phyloP scores from a whole-genome alignment of 164 flowering plant genomes.

The Akebia trifoliata region DNA sequence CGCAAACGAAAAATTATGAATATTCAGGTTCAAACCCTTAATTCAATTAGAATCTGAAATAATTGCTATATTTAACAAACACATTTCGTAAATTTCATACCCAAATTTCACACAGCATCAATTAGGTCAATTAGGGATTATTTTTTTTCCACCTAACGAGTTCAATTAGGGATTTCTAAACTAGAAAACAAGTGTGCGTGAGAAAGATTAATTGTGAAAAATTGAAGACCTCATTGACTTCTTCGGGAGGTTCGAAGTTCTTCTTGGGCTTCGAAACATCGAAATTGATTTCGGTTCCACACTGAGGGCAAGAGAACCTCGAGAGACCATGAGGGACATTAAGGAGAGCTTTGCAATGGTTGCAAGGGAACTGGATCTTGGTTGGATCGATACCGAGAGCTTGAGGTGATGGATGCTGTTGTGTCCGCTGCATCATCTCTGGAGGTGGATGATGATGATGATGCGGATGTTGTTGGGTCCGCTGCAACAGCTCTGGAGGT shows the following conservation, averaged over 20 bases:
- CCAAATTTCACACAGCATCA: neutral
- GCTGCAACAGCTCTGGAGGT: slow-evolving; percentile 71
- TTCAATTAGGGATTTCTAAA: too few relatives aligned
- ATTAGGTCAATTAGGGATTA: slow-evolving; percentile 1
- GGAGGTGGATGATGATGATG: too few relatives aligned
- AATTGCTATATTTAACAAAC: neutral
- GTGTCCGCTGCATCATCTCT: slow-evolving; percentile 42
- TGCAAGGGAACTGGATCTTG: slow-evolving; percentile 94
- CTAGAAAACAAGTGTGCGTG: neutral
- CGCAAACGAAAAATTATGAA: too few relatives aligned
- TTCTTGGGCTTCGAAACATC: slow-evolving; percentile 55
- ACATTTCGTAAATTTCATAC: neutral
- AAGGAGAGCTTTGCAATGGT: slow-evolving; percentile 82
- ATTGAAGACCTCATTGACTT: slow-evolving; percentile 66
- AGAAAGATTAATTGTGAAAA: neutral
- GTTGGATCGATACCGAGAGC: slow-evolving; percentile 95
- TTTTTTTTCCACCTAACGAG: too few relatives aligned
- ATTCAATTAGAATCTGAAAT: too few relatives aligned
- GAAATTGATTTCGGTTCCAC: slow-evolving; percentile 59
- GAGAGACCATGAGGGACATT: slow-evolving; percentile 89
- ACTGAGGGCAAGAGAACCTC: slow-evolving; percentile 85
- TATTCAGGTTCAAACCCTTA: too few relatives aligned
- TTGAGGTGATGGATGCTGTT: slow-evolving; percentile 21
- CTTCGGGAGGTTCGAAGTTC: slow-evolving; percentile 43
- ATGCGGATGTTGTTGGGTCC: slow-evolving; percentile 3